phyloP scores from a whole-genome alignment of 2,329 filamentous ascomycete genomes.

The Sordariomycetes sp. region DNA sequence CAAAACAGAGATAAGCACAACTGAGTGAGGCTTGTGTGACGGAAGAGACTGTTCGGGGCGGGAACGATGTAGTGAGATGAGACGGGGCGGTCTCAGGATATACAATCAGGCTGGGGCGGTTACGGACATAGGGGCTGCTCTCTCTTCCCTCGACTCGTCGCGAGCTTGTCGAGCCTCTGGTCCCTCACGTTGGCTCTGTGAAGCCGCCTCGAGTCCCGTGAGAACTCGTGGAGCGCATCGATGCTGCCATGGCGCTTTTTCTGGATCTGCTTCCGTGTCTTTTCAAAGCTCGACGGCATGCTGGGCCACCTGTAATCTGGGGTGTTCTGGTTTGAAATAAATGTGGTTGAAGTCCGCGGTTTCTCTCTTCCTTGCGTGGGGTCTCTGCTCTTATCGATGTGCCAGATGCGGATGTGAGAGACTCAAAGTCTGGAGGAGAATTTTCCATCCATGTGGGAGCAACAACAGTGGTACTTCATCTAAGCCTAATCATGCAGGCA shows the following conservation, averaged over 20 bases:
- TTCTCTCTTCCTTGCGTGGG: neutral
- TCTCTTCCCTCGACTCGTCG: slow-evolving; percentile 57
- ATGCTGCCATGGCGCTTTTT: slow-evolving; percentile 75
- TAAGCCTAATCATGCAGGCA: neutral
- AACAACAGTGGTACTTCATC: neutral
- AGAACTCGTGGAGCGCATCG: slow-evolving; percentile 74
- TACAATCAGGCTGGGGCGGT: neutral
- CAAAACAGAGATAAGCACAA: neutral
- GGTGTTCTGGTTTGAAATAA: neutral
- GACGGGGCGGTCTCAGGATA: slow-evolving; percentile 1
- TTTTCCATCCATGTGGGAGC: neutral
- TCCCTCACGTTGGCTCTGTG: slow-evolving; percentile 73
- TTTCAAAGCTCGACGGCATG: slow-evolving; percentile 53
- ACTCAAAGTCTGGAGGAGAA: neutral
- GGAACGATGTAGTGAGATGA: neutral
- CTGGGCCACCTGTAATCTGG: neutral
- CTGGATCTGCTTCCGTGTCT: slow-evolving; percentile 78
- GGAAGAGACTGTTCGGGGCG: neutral
- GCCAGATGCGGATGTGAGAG: neutral
- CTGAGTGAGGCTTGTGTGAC: neutral
- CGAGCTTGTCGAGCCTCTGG: slow-evolving; percentile 66
- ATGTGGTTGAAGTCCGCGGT: neutral
- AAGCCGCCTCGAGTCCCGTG: slow-evolving; percentile 72
- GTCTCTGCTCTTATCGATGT: neutral
- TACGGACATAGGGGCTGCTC: slow-evolving; percentile 62